These are phyloP conservation scores for Arxiozyma slooffiae DNA, from an alignment of 1,139 yeast species.

Conservation along the genomic window DNA sequence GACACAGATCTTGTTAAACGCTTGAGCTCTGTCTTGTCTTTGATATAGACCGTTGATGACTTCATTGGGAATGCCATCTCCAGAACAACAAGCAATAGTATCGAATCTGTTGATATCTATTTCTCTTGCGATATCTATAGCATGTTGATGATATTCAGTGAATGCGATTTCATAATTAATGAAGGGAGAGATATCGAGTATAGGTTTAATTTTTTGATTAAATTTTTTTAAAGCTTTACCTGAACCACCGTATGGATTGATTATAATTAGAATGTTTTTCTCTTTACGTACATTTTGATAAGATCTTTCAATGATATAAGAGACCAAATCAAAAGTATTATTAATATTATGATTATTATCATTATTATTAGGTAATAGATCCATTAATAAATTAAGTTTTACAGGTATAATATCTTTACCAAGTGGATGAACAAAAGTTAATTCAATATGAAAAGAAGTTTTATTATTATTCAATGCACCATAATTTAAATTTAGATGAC, in stretches of 20 bases:
- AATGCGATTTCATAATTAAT: conserved; percentile 46
- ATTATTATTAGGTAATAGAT: not conserved
- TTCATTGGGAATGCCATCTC: conserved; percentile 95
- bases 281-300: conserved; percentile 34
- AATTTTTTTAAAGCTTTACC: conserved; percentile 63
- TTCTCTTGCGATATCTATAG: conserved; percentile 54
- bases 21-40: conserved; percentile 51
- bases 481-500: not conserved
- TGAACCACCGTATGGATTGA: conserved; percentile 86
- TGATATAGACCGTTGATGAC: conserved; percentile 73
- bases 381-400: conserved; percentile 4
- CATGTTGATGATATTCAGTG: conserved; percentile 67
- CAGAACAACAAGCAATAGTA: conserved; percentile 81
- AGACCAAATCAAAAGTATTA: conserved; percentile 21
- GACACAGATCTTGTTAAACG: conserved; percentile 57
- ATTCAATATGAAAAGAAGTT: too few relatives aligned
- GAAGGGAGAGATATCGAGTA: conserved; percentile 54
- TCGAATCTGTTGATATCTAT: conserved; percentile 54
- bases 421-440: conserved; percentile 8
- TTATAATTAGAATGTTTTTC: conserved; percentile 52
- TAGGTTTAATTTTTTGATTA: conserved; percentile 49
- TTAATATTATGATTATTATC: not conserved
- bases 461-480: not conserved
- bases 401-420: conserved; percentile 7
- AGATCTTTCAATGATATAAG: conserved; percentile 33